Base-by-base conservation (phyloP, 306 rosid species). In the Fagus crenata region DNA sequence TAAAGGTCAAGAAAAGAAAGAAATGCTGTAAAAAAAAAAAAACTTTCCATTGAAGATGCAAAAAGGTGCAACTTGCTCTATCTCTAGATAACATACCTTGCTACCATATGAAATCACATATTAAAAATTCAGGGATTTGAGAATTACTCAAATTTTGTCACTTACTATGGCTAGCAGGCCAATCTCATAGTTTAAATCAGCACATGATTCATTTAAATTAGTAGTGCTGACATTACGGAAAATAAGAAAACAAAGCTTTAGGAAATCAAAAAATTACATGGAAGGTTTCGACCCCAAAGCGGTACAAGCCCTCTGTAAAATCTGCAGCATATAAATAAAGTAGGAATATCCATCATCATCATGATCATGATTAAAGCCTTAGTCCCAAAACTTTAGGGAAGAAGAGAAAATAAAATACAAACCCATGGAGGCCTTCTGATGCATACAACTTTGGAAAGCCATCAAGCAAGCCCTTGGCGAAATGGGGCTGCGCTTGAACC, bases 291-390 rank as follows among this genome's bases (percentile, higher is more conserved):
- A 61, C 87, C 89, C 91, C 77, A 83, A 69, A 87, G 91, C 40
- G 91, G 91, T 73, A 81, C 13, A 75, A 87, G 89, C 75, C 91
- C 91, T 67, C 91, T 85, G 84, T 85, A 87, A 85, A 87, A 87
- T 80, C 89, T 87, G 91, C 89, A 83, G 73, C 22, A 36, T 75
- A 69, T 77, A 71, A 63, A 76, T 15, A 67, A 80, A 71, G 61
- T 80, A 71, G 43, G 78, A 75, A 58, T 70, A 83, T 75, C 84
- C 70, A 53, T 46, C 49, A 76, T 82, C 32, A 36, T 46, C 11
- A 46, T 9, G 13, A 46, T 7, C 4, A 9, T 2, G 4, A 46
- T 22, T 0, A 22, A 46, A 46, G 51, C 0, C 14, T 46, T 9
- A 46, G 51, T 46, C 51, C 51, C 51, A 46, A 46, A 46, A 46